A percentile compares a stretch with the other conserved stretches of the same genome.
These are phyloP conservation scores for Purshia tridentata DNA, from an alignment of 306 rosid genomes.

Conservation along the genomic window DNA sequence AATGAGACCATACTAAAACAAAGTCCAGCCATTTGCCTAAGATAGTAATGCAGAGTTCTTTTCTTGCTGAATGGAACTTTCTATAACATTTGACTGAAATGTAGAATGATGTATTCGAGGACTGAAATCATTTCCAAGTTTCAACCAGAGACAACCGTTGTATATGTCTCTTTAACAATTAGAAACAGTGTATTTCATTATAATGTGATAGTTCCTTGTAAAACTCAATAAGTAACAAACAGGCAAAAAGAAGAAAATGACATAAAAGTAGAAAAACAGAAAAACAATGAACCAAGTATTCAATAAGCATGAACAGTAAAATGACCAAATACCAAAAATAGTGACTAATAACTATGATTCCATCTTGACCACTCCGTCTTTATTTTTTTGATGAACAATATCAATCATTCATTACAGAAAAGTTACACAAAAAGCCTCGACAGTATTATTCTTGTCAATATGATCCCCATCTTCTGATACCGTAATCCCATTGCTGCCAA, in stretches of 20 bases:
- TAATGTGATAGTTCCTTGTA: not conserved
- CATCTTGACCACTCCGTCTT: not conserved
- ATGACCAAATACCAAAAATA: not conserved
- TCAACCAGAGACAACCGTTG: not conserved
- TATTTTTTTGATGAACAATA: not conserved
- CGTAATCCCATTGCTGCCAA: not conserved
- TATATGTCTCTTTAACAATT: not conserved
- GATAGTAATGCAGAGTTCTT: not conserved
- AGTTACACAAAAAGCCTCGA: not conserved
- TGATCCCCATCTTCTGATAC: not conserved
- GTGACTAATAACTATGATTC: not conserved
- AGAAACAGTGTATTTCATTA: not conserved
- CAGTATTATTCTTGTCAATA: not conserved
- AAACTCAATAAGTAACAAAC: not conserved
- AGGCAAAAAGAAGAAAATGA: not conserved
- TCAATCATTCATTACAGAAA: too few relatives aligned
- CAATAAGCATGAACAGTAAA: not conserved
- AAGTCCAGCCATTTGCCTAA: not conserved
- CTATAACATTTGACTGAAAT: not conserved
- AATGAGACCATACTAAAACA: not conserved
- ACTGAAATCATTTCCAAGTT: not conserved
- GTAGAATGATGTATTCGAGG: not conserved
- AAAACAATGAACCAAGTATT: not conserved
- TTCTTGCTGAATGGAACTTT: not conserved
- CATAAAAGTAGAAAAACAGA: not conserved